phyloP scores from a whole-genome alignment of 73 alveolate species.

The Paramecium biaurelia region DNA sequence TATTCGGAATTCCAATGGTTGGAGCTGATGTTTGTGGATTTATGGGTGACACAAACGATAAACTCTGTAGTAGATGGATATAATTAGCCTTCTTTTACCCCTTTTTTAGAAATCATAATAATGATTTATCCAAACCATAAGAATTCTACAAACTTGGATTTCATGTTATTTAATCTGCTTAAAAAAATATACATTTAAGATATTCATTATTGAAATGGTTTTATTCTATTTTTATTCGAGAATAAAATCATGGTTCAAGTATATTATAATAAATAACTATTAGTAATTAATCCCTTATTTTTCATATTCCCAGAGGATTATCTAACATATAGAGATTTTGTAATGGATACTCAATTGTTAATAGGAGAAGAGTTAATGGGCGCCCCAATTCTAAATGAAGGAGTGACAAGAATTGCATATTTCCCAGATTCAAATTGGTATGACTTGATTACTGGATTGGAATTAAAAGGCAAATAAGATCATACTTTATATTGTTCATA shows the following conservation, averaged over 20 bases:
- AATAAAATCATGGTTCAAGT: slow-evolving; percentile 61
- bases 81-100: slow-evolving; percentile 95
- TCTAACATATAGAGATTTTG: slow-evolving; percentile 53
- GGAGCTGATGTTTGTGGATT: slow-evolving; percentile 99
- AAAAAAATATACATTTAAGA: slow-evolving; percentile 75
- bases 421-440: slow-evolving; percentile 47
- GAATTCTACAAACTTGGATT: slow-evolving; percentile 63
- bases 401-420: background rate
- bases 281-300: slow-evolving; percentile 68
- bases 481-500: slow-evolving; percentile 26
- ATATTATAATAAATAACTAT: background rate
- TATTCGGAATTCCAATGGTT: slow-evolving; percentile 92
- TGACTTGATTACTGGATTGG: slow-evolving; percentile 48
- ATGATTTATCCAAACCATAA: slow-evolving; percentile 64
- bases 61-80: slow-evolving; percentile 97
- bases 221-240: slow-evolving; percentile 69
- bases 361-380: slow-evolving; percentile 74
- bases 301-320: slow-evolving; percentile 78
- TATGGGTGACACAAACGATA: slow-evolving; percentile 87
- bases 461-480: background rate
- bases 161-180: background rate
- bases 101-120: slow-evolving; percentile 96
- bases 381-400: slow-evolving; percentile 73
- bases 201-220: slow-evolving; percentile 86
- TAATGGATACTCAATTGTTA: slow-evolving; percentile 69